These are phyloP conservation scores for Penicillium sp. DNA, from an alignment of 2,329 filamentous ascomycete genomes.

Conservation along the genomic window DNA sequence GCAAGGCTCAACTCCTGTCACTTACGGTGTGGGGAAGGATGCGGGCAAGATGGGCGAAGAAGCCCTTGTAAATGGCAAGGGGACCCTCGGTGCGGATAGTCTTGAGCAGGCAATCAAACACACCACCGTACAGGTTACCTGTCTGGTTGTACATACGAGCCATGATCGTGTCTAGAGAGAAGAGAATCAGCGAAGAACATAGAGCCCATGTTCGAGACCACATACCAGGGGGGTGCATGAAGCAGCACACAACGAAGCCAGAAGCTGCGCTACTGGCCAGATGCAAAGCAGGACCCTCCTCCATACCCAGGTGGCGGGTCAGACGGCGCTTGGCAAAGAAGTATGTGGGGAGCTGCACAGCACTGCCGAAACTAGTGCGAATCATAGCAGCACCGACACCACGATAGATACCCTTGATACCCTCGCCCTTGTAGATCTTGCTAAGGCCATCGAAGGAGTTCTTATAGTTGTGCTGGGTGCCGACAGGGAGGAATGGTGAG, in stretches of 20 bases:
- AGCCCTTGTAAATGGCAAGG: constrained; percentile 95
- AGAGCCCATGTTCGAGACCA: constrained; percentile 5
- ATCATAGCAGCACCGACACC: constrained; percentile 94
- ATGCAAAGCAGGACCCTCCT: constrained; percentile 86
- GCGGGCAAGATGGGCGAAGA: constrained; percentile 87
- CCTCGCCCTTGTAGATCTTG: constrained; percentile 76
- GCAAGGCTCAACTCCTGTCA: constrained; percentile 5
- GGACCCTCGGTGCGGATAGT: constrained; percentile 89
- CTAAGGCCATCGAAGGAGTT: constrained; percentile 79
- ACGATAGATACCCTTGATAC: constrained; percentile 77
- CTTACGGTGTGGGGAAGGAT: constrained; percentile 86
- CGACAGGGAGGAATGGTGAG: constrained; percentile 87
- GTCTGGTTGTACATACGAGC: constrained; percentile 98
- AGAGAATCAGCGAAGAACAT: constrained; percentile 1
- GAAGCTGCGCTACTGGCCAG: constrained; percentile 83
- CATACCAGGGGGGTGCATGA: constrained; percentile 94
- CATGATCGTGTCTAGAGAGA: constrained; percentile 81
- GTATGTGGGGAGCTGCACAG: constrained; percentile 94
- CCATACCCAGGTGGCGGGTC: constrained; percentile 77
- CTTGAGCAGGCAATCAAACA: constrained; percentile 87
- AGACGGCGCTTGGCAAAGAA: constrained; percentile 93
- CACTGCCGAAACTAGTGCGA: constrained; percentile 90
- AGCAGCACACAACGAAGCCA: constrained; percentile 92
- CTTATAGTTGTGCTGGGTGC: constrained; percentile 91
- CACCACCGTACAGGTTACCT: constrained; percentile 90